phyloP scores from a whole-genome alignment of 441 rosid genomes.

The Populus hybrid region DNA sequence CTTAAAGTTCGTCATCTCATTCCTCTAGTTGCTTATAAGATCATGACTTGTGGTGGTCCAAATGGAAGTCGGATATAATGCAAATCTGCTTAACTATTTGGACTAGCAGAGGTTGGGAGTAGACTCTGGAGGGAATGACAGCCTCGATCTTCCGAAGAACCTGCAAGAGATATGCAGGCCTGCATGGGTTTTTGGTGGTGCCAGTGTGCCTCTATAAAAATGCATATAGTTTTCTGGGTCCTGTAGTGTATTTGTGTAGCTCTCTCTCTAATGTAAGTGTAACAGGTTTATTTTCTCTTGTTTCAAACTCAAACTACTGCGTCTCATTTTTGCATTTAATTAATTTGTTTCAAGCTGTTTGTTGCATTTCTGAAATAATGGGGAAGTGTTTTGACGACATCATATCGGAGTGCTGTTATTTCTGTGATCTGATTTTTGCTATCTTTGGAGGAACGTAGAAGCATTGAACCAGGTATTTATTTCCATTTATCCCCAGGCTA shows the following conservation, averaged over 20 bases:
- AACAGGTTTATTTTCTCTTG: conserved; percentile 9
- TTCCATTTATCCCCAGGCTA: background rate
- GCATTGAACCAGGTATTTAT: background rate
- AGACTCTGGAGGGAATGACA: background rate
- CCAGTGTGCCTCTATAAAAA: background rate
- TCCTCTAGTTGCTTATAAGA: conserved; percentile 10
- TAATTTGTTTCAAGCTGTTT: conserved; percentile 26
- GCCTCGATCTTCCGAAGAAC: background rate
- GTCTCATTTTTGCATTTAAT: conserved; percentile 22
- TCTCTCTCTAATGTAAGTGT: conserved; percentile 2
- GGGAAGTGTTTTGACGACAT: background rate
- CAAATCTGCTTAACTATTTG: background rate
- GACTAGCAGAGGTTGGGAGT: background rate
- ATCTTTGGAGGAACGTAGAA: background rate
- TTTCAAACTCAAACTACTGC: background rate
- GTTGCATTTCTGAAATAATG: background rate
- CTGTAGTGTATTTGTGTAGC: conserved; percentile 15
- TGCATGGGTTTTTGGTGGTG: conserved; percentile 18
- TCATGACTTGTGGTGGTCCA: background rate
- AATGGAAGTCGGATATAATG: background rate
- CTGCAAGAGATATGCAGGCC: background rate
- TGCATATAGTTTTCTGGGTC: conserved; percentile 15
- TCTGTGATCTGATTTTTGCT: background rate
- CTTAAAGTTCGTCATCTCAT: conserved; percentile 9
- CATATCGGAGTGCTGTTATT: background rate